Base-by-base conservation (phyloP, 1,139 yeast species). In the Nakaseomyces kungkrabaensis region DNA sequence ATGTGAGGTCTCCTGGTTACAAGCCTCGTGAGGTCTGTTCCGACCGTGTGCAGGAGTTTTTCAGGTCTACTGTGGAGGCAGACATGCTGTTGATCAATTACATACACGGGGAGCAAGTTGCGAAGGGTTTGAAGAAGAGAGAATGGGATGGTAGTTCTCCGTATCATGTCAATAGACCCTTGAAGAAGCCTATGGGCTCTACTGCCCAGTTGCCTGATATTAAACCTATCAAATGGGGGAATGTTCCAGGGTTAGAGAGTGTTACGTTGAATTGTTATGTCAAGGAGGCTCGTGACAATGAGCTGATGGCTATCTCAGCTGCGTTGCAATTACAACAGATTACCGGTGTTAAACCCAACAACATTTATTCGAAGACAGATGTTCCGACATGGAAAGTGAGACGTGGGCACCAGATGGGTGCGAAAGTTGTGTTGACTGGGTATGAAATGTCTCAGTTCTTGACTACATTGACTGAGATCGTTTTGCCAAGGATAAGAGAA, bases 141-240 rank as follows among this genome's bases (percentile, higher is more conserved):
- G 74, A 78, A 51, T 90, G 98, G 96, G 94, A 88, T 54, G 85
- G 86, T 46, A 75, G 85, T 32, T 83, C 96, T 37, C 96, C 97
- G 45, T 92, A 86, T 70, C 95, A 90, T 65, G 67, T 89, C 51
- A 88, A 87, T 69, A 85, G 97, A 75, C 79, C 84, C 37, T 65
- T 70, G 25, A 71, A 69, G 57, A 85, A 81, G 59, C 90, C 92
- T 46, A 70, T 66, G 54, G 89, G 90, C 6, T 75, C 79, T 40
- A 73, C 75, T 17, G 79, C 82, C 48, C 81, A 89, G 48, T 78
- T 90, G 7, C 87, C 85, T 57, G 85, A 88, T 60, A 73, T 87
- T 51, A 74, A 77, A 56, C 85, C 86, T 31, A 75, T 88, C 50
- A 78, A 74, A 25, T 70, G 79, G 70, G 68, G 71, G 45, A 88